A percentile compares a stretch with the other conserved stretches of the same genome.
Evolutionary conservation across 495 filamentous ascomycete genomes (phyloP).

Genomic region (Aspergillus panamensis): DNA sequence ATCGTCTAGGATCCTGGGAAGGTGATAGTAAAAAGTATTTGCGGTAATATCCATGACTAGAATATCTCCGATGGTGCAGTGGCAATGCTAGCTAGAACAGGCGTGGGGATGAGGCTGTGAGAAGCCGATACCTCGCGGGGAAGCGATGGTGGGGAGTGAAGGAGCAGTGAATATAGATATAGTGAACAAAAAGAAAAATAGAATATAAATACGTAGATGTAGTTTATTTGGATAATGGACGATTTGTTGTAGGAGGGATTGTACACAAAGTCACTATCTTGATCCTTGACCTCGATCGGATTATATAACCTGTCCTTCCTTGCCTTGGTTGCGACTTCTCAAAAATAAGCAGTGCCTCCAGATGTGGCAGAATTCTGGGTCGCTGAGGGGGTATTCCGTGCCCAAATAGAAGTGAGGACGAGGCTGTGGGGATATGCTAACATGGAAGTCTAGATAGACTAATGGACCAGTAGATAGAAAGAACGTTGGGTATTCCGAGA

Average conservation of each 20-base stretch:
- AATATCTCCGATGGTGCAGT: not conserved
- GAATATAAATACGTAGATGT: no score
- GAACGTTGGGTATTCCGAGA: no score
- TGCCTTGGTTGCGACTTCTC: not conserved
- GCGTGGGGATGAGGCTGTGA: not conserved
- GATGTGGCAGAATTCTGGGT: no score
- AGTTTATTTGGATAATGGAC: no score
- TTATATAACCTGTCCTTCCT: not conserved
- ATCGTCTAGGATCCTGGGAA: constrained; percentile 57
- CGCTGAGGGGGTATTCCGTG: no score
- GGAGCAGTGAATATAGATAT: not conserved
- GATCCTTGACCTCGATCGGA: not conserved
- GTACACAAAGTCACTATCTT: not conserved
- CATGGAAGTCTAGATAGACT: no score
- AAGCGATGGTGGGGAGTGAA: no score
- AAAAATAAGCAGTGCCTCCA: no score
- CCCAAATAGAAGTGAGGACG: not conserved
- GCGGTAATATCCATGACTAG: constrained; percentile 62
- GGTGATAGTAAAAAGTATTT: constrained; percentile 48
- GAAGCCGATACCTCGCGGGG: not conserved
- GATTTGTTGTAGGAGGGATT: no score
- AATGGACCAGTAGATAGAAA: no score
- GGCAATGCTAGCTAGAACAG: not conserved
- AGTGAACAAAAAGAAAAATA: not conserved
- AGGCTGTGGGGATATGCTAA: no score